Percentiles rank a stretch among this genome's conserved stretches.
These are phyloP conservation scores for Aspergillus calidoustus DNA, from an alignment of 2,329 filamentous ascomycete species.

Conservation along the genomic window DNA sequence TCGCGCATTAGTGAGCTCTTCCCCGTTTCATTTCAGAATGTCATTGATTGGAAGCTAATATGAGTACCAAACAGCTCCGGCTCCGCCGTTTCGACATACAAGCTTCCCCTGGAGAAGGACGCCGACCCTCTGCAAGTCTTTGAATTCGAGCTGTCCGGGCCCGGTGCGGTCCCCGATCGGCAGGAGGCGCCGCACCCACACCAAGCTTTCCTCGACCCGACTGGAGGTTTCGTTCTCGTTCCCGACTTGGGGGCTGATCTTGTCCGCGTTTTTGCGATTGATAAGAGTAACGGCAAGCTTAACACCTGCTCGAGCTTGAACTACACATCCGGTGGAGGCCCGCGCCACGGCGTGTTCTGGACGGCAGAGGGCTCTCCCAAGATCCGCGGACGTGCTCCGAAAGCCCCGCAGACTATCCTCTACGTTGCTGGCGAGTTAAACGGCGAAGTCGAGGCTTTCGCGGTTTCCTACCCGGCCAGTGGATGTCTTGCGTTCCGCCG, in stretches of 20 bases:
- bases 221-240: constrained; percentile 64
- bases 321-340: constrained; percentile 61
- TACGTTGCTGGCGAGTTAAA: constrained; percentile 63
- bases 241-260: constrained; percentile 70
- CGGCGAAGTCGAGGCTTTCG: constrained; percentile 57
- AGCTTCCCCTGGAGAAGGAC: constrained; percentile 30
- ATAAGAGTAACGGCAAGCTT: constrained; percentile 50
- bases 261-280: constrained; percentile 63
- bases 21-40: neutral
- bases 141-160: constrained; percentile 43
- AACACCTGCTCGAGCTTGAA: constrained; percentile 49
- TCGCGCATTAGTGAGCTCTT: constrained; percentile 44
- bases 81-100: constrained; percentile 39
- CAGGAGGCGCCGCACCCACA: constrained; percentile 68
- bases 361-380: constrained; percentile 19
- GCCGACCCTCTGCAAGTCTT: constrained; percentile 43
- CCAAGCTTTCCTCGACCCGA: constrained; percentile 68
- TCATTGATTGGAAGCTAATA: neutral
- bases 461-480: constrained; percentile 33
- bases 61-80: constrained; percentile 28
- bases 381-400: neutral
- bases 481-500: constrained; percentile 35
- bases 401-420: constrained; percentile 24
- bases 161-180: constrained; percentile 45
- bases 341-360: constrained; percentile 68